A percentile compares a stretch with the other conserved stretches of the same genome.
Evolutionary conservation across 2,329 filamentous ascomycete species (phyloP).

Genomic region (Thermoascus crustaceus): DNA sequence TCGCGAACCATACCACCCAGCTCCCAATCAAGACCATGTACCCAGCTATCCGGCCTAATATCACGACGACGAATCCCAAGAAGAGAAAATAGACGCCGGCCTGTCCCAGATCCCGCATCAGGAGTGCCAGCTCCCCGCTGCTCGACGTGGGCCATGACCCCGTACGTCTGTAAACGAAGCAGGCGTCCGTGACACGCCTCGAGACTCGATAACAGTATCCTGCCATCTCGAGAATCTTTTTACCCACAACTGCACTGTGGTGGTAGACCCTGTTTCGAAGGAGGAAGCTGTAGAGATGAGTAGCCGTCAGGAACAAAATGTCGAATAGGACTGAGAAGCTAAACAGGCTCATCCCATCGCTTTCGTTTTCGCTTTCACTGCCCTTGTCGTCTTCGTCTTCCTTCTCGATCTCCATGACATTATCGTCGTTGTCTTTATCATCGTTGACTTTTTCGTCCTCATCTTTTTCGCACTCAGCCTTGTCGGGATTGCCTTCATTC

Average conservation of each 20-base stretch:
- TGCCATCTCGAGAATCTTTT: constrained; percentile 22
- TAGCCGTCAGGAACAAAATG: constrained; percentile 20
- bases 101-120: constrained; percentile 24
- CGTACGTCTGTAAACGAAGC: constrained; percentile 23
- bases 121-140: constrained; percentile 20
- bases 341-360: constrained; percentile 9
- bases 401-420: too few species aligned
- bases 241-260: constrained; percentile 16
- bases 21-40: constrained; percentile 26
- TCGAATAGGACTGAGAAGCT: constrained; percentile 23
- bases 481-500: constrained; percentile 5
- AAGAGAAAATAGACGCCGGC: constrained; percentile 26
- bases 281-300: constrained; percentile 18
- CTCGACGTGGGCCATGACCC: constrained; percentile 22
- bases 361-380: not conserved
- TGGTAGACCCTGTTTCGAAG: constrained; percentile 16
- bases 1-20: constrained; percentile 30
- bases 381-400: constrained; percentile 1
- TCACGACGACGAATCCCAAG: constrained; percentile 23
- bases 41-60: constrained; percentile 22
- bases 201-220: constrained; percentile 24
- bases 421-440: too few species aligned
- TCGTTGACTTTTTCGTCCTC: too few species aligned
- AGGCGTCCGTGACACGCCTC: constrained; percentile 16
- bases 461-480: constrained; percentile 4